Evolutionary conservation across 768 basidiomycete genomes (phyloP).

Genomic region (Amanita jacksonii): DNA sequence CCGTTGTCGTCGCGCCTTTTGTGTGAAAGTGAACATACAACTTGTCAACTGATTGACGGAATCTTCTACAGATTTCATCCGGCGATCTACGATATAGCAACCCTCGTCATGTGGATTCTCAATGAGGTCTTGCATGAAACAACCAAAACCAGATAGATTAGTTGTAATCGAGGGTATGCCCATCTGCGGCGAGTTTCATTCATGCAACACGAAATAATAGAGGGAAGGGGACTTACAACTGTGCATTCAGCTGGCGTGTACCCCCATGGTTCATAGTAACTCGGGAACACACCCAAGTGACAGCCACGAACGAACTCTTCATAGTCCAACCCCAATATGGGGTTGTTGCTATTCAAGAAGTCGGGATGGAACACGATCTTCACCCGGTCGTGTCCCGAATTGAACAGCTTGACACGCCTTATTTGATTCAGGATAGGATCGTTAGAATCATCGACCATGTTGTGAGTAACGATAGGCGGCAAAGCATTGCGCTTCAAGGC

Average conservation of each 20-base stretch:
- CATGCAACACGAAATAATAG: background rate
- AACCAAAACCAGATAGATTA: conserved; percentile 95
- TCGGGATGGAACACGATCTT: conserved; percentile 98
- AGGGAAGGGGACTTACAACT: conserved; percentile 50
- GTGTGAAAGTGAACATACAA: conserved; percentile 64
- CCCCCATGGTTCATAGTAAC: conserved; percentile 95
- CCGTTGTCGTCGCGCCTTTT: conserved; percentile 87
- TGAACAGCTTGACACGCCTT: conserved; percentile 90
- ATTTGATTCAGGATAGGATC: conserved; percentile 97
- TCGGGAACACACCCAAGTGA: conserved; percentile 97
- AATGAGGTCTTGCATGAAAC: conserved; percentile 97
- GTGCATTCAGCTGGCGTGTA: conserved; percentile 98
- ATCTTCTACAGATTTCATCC: conserved; percentile 83
- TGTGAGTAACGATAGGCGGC: conserved; percentile 97
- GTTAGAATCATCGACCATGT: conserved; percentile 88
- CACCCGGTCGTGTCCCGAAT: conserved; percentile 78
- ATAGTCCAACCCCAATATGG: conserved; percentile 93
- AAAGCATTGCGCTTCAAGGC: conserved; percentile 90
- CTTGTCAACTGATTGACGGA: conserved; percentile 78
- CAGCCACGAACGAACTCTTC: conserved; percentile 99
- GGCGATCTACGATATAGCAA: conserved; percentile 93
- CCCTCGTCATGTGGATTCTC: conserved; percentile 92
- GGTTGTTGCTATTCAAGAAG: conserved; percentile 96
- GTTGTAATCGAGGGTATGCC: conserved; percentile 97
- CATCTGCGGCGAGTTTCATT: conserved; percentile 47